Percentiles rank a stretch among this genome's conserved stretches.
phyloP scores from a whole-genome alignment of 306 rosid species.

The Cicer judaicum region DNA sequence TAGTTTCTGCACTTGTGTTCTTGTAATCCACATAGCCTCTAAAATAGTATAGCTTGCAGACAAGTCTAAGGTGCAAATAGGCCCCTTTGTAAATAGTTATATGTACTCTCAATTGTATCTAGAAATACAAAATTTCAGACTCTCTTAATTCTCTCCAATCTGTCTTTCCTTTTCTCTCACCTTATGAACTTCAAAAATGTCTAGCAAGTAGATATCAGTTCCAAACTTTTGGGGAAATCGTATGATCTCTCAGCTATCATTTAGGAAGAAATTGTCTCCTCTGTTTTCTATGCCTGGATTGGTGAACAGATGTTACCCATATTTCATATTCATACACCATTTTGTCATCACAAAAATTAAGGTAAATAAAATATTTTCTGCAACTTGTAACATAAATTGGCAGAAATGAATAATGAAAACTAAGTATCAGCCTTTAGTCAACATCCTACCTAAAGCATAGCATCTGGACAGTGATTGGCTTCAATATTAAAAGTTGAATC shows the following conservation, averaged over 20 bases:
- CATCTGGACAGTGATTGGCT: constrained; percentile 61
- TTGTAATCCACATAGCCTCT: neutral
- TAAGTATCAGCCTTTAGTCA: constrained; percentile 28
- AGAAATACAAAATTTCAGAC: constrained; percentile 8
- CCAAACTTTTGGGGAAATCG: neutral
- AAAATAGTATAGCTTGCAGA: neutral
- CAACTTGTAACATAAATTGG: constrained; percentile 15
- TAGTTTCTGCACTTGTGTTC: constrained; percentile 7
- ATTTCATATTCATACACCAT: neutral
- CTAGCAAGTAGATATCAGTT: neutral
- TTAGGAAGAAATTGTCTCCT: neutral
- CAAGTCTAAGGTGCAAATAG: neutral
- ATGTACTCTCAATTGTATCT: neutral
- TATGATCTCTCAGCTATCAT: constrained; percentile 11
- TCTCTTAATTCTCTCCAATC: neutral
- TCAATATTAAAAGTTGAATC: constrained; percentile 60
- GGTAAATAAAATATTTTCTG: constrained; percentile 16
- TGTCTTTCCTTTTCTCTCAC: constrained; percentile 3
- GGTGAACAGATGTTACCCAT: constrained; percentile 12
- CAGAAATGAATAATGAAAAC: constrained; percentile 33
- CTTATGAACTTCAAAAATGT: constrained; percentile 5
- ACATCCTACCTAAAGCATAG: constrained; percentile 69
- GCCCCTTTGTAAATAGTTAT: neutral
- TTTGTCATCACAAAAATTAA: constrained; percentile 15
- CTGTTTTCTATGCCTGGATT: constrained; percentile 15